These are phyloP conservation scores for Blumeria graminis DNA, from an alignment of 2,329 filamentous ascomycete species.

Conservation along the genomic window DNA sequence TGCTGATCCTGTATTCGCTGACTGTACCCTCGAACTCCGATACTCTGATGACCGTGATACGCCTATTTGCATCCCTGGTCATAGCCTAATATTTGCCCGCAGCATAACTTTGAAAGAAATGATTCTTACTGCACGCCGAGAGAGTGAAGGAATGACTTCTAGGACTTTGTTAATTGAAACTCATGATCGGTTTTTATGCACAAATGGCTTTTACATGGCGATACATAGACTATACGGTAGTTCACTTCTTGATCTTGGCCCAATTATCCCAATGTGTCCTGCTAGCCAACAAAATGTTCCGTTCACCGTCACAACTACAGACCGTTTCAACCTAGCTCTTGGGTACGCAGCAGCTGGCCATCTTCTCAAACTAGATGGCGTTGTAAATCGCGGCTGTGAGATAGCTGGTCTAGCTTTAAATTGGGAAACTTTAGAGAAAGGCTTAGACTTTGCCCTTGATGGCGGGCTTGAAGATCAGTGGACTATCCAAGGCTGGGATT, in stretches of 20 bases:
- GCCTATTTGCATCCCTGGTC: slow-evolving; percentile 25
- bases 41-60: slow-evolving; percentile 19
- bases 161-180: slow-evolving; percentile 23
- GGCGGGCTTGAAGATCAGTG: slow-evolving; percentile 19
- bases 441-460: slow-evolving; percentile 32
- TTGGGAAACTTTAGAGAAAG: slow-evolving; percentile 38
- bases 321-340: slow-evolving; percentile 30
- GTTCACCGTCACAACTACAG: slow-evolving; percentile 8
- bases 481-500: slow-evolving; percentile 13
- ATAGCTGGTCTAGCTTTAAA: slow-evolving; percentile 31
- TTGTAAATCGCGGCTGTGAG: slow-evolving; percentile 32
- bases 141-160: slow-evolving; percentile 11
- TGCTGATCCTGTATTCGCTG: slow-evolving; percentile 18
- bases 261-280: background rate
- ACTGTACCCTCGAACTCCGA: slow-evolving; percentile 24
- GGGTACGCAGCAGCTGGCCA: slow-evolving; percentile 40
- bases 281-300: slow-evolving; percentile 15
- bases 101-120: slow-evolving; percentile 21
- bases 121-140: slow-evolving; percentile 10
- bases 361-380: slow-evolving; percentile 28
- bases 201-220: slow-evolving; percentile 31
- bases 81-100: slow-evolving; percentile 30
- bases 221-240: slow-evolving; percentile 33
- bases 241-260: slow-evolving; percentile 20
- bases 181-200: slow-evolving; percentile 26